Base-by-base conservation (phyloP, 1,284 basidiomycete genomes). In the Apiotrichum domesticum region DNA sequence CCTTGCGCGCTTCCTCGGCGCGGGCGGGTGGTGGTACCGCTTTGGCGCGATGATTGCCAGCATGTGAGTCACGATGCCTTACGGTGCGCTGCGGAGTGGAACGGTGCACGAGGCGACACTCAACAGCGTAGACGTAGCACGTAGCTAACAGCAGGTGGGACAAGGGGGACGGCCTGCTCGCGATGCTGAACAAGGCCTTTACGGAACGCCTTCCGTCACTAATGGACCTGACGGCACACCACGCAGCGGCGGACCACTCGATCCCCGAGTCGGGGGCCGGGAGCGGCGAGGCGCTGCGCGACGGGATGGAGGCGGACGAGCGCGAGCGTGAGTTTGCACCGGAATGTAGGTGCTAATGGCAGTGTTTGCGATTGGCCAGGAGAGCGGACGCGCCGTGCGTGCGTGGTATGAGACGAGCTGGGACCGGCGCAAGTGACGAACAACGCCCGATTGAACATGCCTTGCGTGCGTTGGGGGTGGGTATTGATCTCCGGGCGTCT, bases 191-290 rank as follows among this genome's bases (percentile, higher is more conserved):
- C 15, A 85, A 82, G 89, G 85, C 91, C 35, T 92, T 94, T 75
- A 82, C 82, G 14, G 80, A 82, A 44, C 87, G 91, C 34, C 79
- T 94, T 0, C 81, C 86, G 0, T 85, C 92, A 63, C 80, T 91
- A 15, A 84, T 93, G 63, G 91, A 95, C 73, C 88, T 94, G 69
- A 88, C 91, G 1, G 89, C 92, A 59, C 90, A 95, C 76, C 88
- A 86, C 34, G 84, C 87, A 0, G 79, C 89, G 9, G 84, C 80
- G 42, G 83, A 84, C 53, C 80, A 79, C 39, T 68, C 67, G 78
- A 80, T 42, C 8, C 57, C 68, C 1, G 71, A 73, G 45, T 51
- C 53, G 3, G 67, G 66, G 13, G 57, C 64, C 3, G 71, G 68
- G 11, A 63, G 77, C 0, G 84, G 88, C 9, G 87, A 88, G 62